phyloP scores from a whole-genome alignment of 1,284 basidiomycete genomes.

The Albatrellus sp. region DNA sequence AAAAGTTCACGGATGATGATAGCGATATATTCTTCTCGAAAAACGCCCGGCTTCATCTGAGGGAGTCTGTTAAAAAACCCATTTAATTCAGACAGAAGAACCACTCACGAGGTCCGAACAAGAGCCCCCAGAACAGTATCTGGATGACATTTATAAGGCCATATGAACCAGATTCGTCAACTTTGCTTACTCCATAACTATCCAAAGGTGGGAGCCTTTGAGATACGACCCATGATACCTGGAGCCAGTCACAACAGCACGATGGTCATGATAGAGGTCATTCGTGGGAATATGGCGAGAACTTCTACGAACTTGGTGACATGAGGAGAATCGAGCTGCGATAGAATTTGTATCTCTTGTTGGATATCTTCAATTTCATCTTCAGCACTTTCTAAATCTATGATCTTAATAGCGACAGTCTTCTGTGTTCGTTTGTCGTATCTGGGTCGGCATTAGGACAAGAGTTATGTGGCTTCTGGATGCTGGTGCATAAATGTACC shows the following conservation, averaged over 20 bases:
- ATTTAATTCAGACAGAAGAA: slow-evolving; percentile 3
- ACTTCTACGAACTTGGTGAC: slow-evolving; percentile 75
- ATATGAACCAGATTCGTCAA: slow-evolving; percentile 6
- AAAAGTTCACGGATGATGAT: slow-evolving; percentile 91
- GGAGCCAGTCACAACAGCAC: not conserved
- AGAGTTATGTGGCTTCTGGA: slow-evolving; percentile 4
- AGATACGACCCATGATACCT: slow-evolving; percentile 94
- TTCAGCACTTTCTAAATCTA: slow-evolving; percentile 96
- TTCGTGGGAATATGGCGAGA: not conserved
- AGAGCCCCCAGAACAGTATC: slow-evolving; percentile 78
- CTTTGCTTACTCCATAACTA: slow-evolving; percentile 87
- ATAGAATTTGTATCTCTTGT: slow-evolving; percentile 96
- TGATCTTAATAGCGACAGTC: slow-evolving; percentile 97
- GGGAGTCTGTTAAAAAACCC: slow-evolving; percentile 11
- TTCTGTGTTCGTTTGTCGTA: slow-evolving; percentile 88
- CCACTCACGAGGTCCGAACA: slow-evolving; percentile 67
- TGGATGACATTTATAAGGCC: slow-evolving; percentile 18
- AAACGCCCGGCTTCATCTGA: slow-evolving; percentile 95
- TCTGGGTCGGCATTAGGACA: slow-evolving; percentile 25
- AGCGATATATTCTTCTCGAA: slow-evolving; percentile 97
- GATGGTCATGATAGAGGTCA: not conserved
- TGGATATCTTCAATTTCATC: slow-evolving; percentile 99
- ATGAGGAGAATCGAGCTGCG: slow-evolving; percentile 91
- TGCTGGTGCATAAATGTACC: slow-evolving; percentile 35
- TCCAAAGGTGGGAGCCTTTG: slow-evolving; percentile 94